phyloP scores from a whole-genome alignment of 495 filamentous ascomycete genomes.

The Cairneyella variabilis region DNA sequence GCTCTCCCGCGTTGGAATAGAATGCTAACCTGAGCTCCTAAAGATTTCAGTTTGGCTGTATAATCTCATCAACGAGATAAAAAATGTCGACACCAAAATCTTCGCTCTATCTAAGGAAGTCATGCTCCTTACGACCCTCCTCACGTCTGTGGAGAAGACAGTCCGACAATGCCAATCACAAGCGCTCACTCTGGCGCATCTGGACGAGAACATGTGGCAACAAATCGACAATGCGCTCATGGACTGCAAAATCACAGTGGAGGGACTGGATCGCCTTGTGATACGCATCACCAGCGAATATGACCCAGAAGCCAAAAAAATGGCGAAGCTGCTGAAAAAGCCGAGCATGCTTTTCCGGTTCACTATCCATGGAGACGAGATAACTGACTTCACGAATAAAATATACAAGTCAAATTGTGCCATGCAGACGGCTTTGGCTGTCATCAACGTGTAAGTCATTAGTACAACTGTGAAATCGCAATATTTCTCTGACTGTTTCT shows the following conservation, averaged over 20 bases:
- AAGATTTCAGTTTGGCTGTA: not conserved
- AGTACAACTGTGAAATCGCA: not conserved
- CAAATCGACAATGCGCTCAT: not conserved
- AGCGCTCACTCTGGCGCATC: not conserved
- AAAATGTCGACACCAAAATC: not conserved
- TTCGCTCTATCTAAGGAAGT: not conserved
- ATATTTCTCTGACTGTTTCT: not conserved
- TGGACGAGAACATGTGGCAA: not conserved
- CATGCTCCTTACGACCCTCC: not conserved
- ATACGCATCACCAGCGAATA: not conserved
- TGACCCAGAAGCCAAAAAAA: not conserved
- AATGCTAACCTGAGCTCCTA: not conserved
- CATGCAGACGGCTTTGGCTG: not conserved
- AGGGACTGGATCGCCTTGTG: not conserved
- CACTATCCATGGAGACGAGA: not conserved
- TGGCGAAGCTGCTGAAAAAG: not conserved
- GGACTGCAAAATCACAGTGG: not conserved
- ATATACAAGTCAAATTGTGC: conserved; percentile 1
- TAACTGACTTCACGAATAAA: not conserved
- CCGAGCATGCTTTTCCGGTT: not conserved
- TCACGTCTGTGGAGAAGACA: not conserved
- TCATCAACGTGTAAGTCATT: not conserved
- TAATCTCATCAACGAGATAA: not conserved
- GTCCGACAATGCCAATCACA: not conserved
- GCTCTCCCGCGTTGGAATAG: not conserved